Evolutionary conservation across 768 basidiomycete genomes (phyloP), one percentile per base, ranked within the genome.

Genomic region (Termitomyces sp.): DNA sequence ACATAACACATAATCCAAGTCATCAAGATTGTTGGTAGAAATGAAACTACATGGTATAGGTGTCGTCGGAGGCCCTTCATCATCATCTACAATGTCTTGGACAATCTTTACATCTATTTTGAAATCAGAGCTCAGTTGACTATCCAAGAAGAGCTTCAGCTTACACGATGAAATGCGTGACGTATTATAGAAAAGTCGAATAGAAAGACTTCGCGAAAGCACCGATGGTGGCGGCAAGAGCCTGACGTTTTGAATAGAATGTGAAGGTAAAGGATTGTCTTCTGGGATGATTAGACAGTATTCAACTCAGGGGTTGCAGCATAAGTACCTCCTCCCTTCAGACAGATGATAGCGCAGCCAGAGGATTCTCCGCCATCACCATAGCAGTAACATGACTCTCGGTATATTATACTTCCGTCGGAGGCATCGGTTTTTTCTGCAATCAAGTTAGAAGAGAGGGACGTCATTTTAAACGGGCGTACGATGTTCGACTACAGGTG

Each of bases 1-100:
- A 65, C 79, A 81, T 57, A 86, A 64, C 20, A 79, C 83, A 65
- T 76, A 76, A 66, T 85, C 80, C 84, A 85, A 88, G 54, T 77
- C 69, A 57, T 81, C 74, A 30, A 58, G 61, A 1, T 65, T 63
- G 16, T 60, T 58, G 35, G 77, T 79, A 5, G 81, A 74, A 46
- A 88, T 79, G 46, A 63, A 65, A 36, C 76, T 72, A 63, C 82
- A 85, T 2, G 86, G 83, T 51, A 88, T 74, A 24, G 68, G 65
- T 12, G 81, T 84, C 12, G 75, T 67, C 9, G 82, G 73, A 13
- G 75, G 74, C 54, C 32, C 22, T 35, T 47, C n/a, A 2, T 64
- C 58, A 45, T 56, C 57, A 32, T 65, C 65, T 58, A 77, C 75
- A 36, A 77, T 58, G 18, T 42, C n/a, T 13, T 66, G 55, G 42